Percentiles rank a stretch among this genome's conserved stretches.
phyloP scores from a whole-genome alignment of 805 yeast species.

The Kluyveromyces nonfermentans region DNA sequence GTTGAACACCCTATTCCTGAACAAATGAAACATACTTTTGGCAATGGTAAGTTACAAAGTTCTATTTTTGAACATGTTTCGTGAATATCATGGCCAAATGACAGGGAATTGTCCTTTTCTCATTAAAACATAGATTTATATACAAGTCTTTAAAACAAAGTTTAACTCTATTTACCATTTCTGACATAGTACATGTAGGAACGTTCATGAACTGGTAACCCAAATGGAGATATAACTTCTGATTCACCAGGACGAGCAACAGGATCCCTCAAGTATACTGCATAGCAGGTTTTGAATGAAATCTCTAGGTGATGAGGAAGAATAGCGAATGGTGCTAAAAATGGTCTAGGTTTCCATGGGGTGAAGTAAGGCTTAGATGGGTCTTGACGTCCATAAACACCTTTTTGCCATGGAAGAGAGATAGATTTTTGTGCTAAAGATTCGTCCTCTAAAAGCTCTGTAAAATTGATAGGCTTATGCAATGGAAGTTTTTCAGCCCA shows the following conservation, averaged over 20 bases:
- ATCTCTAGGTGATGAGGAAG: constrained; percentile 88
- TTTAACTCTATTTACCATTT: constrained; percentile 39
- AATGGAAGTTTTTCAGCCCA: constrained; percentile 42
- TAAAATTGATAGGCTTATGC: constrained; percentile 36
- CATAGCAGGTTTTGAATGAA: constrained; percentile 87
- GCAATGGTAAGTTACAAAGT: constrained; percentile 52
- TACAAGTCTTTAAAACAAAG: not conserved
- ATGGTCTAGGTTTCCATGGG: constrained; percentile 94
- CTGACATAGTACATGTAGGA: constrained; percentile 91
- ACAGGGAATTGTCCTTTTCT: not conserved
- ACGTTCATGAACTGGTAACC: constrained; percentile 73
- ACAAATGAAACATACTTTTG: constrained; percentile 71
- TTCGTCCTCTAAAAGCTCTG: constrained; percentile 43
- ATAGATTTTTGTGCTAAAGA: constrained; percentile 36
- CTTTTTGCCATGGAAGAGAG: constrained; percentile 71
- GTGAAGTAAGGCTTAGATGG: constrained; percentile 80
- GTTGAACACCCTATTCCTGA: constrained; percentile 84
- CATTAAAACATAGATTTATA: constrained; percentile 1
- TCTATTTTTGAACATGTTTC: constrained; percentile 79
- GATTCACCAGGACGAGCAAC: constrained; percentile 95
- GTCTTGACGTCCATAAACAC: constrained; percentile 70
- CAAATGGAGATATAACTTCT: constrained; percentile 89
- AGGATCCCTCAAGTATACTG: constrained; percentile 93
- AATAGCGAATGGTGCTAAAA: constrained; percentile 84
- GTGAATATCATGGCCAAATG: constrained; percentile 21